Conservation (phyloP, 148 eudicot genomes). For the Limonium bicolor region DNA sequence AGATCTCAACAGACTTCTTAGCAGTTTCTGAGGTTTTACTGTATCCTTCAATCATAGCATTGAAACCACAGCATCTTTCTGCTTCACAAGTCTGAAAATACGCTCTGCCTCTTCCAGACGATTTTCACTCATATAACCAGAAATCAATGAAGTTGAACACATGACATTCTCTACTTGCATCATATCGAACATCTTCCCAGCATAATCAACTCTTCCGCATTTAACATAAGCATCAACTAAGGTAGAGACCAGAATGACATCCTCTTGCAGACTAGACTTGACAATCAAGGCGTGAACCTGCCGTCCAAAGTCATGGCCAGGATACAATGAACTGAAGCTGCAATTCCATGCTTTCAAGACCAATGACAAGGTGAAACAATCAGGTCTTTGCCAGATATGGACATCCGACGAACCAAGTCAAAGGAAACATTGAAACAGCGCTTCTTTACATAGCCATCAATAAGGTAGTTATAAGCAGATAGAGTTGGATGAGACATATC, state of each 20-base stretch:
- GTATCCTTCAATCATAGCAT: conserved; percentile 20
- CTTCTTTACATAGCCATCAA: conserved; percentile 16
- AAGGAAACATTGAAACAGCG: conserved; percentile 25
- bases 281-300: conserved; percentile 21
- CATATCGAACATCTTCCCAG: conserved; percentile 24
- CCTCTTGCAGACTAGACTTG: conserved; percentile 17
- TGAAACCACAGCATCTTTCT: conserved; percentile 20
- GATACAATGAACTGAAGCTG: conserved; percentile 15
- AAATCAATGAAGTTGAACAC: conserved; percentile 11
- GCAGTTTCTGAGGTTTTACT: conserved; percentile 15
- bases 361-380: conserved; percentile 24
- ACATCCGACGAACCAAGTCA: conserved; percentile 13
- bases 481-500: conserved; percentile 39
- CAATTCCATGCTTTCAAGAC: conserved; percentile 34
- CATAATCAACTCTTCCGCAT: conserved; percentile 17
- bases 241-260: conserved; percentile 23
- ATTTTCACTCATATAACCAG: conserved; percentile 13
- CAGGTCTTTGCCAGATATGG: conserved; percentile 12
- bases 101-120: conserved; percentile 19
- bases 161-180: conserved; percentile 18
- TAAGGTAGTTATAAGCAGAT: conserved; percentile 20
- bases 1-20: conserved; percentile 22
- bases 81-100: conserved; percentile 17
- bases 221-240: conserved; percentile 26
- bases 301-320: conserved; percentile 17